Evolutionary conservation across 2,329 filamentous ascomycete genomes (phyloP), one percentile per base, ranked within the genome.

Genomic region (Ceratocystis destructans): DNA sequence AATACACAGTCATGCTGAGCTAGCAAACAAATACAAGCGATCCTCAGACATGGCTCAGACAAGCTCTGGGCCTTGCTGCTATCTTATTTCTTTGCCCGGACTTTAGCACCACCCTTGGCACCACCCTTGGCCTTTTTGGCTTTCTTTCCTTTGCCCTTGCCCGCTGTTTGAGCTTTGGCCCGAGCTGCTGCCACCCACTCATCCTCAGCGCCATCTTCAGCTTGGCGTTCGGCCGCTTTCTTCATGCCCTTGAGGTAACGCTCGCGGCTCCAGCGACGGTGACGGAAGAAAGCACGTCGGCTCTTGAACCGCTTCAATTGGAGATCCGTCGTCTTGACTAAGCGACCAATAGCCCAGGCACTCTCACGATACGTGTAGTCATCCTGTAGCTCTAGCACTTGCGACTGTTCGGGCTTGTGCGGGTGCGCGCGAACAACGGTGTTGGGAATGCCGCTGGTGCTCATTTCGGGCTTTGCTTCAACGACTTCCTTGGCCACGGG

Each of bases 331-430:
- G 80, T 81, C 70, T 76, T 76, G 64, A 80, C 78, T 61, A 85
- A 75, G 8, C 79, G 78, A 12, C 83, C 83, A 61, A 85, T 81
- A 31, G 79, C 77, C 78, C 81, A 83, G 75, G 82, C 84, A 71
- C 82, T 80, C 75, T 85, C 83, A 64, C 79, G 77, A 74, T 85
- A 85, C 70, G 79, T 79, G 76, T 85, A 85, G 72, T 83, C 78
- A 65, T 76, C 73, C 64, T 77, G 76, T 66, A 84, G 76, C 69
- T 76, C 76, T 71, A 83, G 76, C 64, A 83, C 72, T 67, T 81
- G 77, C 41, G 74, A 72, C 70, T 76, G 74, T 65, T 74, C 72
- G 28, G 76, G 75, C 69, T 78, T 76, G 66, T 77, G 75, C 7
- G 70, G 73, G 71, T 76, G 72, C 41, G 75, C 70, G 46, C 79